phyloP scores from a whole-genome alignment of 2,329 filamentous ascomycete genomes.

The Talaromyces marneffei region DNA sequence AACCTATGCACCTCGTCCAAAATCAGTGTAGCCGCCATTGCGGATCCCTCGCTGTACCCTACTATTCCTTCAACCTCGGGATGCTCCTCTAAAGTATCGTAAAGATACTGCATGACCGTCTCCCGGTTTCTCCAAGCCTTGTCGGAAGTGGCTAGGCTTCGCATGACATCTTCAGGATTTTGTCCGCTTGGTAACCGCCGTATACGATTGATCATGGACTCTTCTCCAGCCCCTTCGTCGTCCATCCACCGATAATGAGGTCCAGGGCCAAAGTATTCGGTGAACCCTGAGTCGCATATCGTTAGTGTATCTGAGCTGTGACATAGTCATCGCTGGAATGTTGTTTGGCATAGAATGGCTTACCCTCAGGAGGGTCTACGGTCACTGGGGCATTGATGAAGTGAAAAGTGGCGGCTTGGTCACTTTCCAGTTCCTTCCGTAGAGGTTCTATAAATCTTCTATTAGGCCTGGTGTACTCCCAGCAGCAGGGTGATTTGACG shows the following conservation, averaged over 20 bases:
- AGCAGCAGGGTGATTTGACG: neutral
- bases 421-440: conserved; percentile 5
- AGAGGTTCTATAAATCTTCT: neutral
- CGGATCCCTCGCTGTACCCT: conserved; percentile 58
- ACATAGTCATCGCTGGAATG: neutral
- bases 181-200: conserved; percentile 15
- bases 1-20: conserved; percentile 46
- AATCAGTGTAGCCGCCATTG: conserved; percentile 49
- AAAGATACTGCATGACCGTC: conserved; percentile 28
- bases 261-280: conserved; percentile 9
- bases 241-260: conserved; percentile 14
- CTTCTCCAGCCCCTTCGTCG: conserved; percentile 1
- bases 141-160: conserved; percentile 15
- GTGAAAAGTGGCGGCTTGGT: conserved; percentile 2
- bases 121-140: conserved; percentile 19
- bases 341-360: conserved; percentile 16
- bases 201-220: conserved; percentile 10
- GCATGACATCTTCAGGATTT: conserved; percentile 15
- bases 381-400: conserved; percentile 8
- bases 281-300: neutral
- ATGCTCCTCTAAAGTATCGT: conserved; percentile 42
- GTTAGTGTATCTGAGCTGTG: neutral
- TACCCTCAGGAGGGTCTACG: conserved; percentile 16
- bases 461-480: neutral
- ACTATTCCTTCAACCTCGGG: conserved; percentile 48